Conservation (phyloP, 2,329 filamentous ascomycete genomes). For the Juglanconis oblonga region DNA sequence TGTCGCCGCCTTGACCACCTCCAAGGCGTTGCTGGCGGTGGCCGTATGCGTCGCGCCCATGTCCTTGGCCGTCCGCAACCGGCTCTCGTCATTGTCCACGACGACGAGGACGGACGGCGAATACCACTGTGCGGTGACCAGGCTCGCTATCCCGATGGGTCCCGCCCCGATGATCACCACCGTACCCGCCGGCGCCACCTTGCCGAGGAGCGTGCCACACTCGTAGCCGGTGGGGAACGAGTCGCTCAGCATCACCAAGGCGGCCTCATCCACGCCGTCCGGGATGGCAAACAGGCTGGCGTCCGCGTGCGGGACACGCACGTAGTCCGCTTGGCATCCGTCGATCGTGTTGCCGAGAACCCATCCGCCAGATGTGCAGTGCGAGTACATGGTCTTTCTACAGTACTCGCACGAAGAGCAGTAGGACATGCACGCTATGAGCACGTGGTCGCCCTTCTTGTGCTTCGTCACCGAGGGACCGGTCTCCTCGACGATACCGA, state of each 20-base stretch:
- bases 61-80: conserved; percentile 43
- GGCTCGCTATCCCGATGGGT: conserved; percentile 51
- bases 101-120: conserved; percentile 49
- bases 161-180: conserved; percentile 55
- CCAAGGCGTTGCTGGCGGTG: conserved; percentile 30
- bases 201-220: conserved; percentile 49
- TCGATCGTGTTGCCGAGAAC: conserved; percentile 50
- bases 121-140: conserved; percentile 54
- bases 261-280: conserved; percentile 35
- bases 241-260: conserved; percentile 51
- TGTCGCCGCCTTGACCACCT: conserved; percentile 40
- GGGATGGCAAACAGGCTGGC: conserved; percentile 45
- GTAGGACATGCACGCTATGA: conserved; percentile 49
- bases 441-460: conserved; percentile 47
- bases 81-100: conserved; percentile 47
- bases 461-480: conserved; percentile 45
- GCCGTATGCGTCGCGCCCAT: conserved; percentile 47
- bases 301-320: conserved; percentile 49
- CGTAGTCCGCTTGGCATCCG: conserved; percentile 56
- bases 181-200: conserved; percentile 48
- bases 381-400: conserved; percentile 46
- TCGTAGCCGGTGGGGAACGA: conserved; percentile 56
- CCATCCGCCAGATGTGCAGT: conserved; percentile 54
- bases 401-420: conserved; percentile 52
- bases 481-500: conserved; percentile 44